phyloP scores from a whole-genome alignment of 2,329 filamentous ascomycete genomes.

The Tolypocladium capitatum region DNA sequence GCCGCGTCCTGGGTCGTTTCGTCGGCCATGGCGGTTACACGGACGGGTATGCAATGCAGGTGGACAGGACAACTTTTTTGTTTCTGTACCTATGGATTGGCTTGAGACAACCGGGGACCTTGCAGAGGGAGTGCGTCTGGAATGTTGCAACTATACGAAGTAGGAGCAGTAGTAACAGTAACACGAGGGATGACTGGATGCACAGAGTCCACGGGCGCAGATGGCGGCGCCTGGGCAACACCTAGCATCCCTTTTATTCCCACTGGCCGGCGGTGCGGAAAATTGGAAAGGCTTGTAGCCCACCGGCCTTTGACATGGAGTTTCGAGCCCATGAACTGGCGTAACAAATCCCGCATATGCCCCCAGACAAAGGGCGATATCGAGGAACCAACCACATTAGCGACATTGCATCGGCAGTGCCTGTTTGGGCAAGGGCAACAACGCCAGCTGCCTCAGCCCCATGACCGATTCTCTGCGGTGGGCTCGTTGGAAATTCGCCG shows the following conservation, averaged over 20 bases:
- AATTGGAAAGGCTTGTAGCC: neutral
- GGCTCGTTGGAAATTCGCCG: too few relatives aligned
- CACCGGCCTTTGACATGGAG: neutral
- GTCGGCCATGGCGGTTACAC: conserved; percentile 5
- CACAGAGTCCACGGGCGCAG: too few relatives aligned
- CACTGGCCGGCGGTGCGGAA: too few relatives aligned
- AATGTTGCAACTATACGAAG: neutral
- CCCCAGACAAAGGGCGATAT: neutral
- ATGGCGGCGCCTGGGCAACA: neutral
- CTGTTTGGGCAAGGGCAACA: neutral
- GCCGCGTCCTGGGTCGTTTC: conserved; percentile 7
- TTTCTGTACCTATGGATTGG: too few relatives aligned
- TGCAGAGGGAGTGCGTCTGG: neutral
- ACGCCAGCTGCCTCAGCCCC: too few relatives aligned
- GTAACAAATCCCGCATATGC: conserved; percentile 1
- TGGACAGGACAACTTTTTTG: too few relatives aligned
- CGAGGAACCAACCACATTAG: neutral
- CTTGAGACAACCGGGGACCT: neutral
- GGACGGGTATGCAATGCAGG: neutral
- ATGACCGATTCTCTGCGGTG: too few relatives aligned
- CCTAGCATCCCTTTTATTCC: neutral
- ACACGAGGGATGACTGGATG: too few relatives aligned
- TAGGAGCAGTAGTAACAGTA: too few relatives aligned
- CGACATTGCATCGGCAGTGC: neutral
- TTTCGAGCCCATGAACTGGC: neutral